Evolutionary conservation across 2,329 filamentous ascomycete species (phyloP), one percentile per base, ranked within the genome.

Genomic region (Botrytis medusae): DNA sequence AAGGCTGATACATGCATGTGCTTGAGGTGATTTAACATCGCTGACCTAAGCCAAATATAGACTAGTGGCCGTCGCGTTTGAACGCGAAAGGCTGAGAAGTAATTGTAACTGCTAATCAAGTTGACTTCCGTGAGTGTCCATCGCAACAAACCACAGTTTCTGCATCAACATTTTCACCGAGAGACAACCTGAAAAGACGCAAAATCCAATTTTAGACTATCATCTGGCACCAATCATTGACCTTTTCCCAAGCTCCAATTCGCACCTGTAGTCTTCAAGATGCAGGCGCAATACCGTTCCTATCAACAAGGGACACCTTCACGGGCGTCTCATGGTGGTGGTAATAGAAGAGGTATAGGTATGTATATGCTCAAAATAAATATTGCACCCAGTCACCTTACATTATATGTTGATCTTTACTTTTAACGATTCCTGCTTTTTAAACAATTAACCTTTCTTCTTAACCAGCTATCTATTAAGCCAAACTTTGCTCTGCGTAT

Each of bases 321-420:
- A 68, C 74, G 80, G 68, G 80, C 79, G 71, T 79, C 80, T 72
- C 79, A 80, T 74, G 74, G 76, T 69, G 75, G 77, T 62, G 64
- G 78, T 69, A 54, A 48, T 46, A 78, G 80, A 73, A 79, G 80
- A 79, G 80, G 80, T 76, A 80, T 81, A 77, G 80, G 80, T 81
- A 79, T 74, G 80, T 80, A 74, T 74, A 65, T 74, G 70, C 61
- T 72, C 73, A 62, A 46, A 65, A 32, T 32, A 57, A 29, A 51
- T 29, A 37, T 59, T 76, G 75, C 75, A 72, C 74, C 74, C 69
- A 69, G 57, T 34, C 73, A 73, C 76, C 71, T 77, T 71, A 75
- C 51, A 54, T 32, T 20, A 63, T 48, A 37, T 69, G 32, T 71
- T 67, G n/a, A 48, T 73, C 61, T 40, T 80, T 85, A 71, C 86